phyloP scores from a whole-genome alignment of 345 rosid genomes.

The Balakata baccata region DNA sequence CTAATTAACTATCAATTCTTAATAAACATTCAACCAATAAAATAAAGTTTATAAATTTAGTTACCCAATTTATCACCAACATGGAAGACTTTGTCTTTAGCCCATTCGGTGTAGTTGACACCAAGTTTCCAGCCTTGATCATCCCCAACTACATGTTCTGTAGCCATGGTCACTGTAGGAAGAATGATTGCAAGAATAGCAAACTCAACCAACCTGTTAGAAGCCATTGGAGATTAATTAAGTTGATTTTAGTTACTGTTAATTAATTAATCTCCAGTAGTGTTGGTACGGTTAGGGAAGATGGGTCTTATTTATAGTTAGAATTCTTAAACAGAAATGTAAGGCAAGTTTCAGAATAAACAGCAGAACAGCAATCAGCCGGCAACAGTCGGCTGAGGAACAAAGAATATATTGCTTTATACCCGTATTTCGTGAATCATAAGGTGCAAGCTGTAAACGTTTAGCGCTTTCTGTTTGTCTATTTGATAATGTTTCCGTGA shows the following conservation, averaged over 20 bases:
- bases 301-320: slow-evolving; percentile 17
- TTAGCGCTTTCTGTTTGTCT: too few relatives aligned
- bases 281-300: neutral
- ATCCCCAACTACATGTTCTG: slow-evolving; percentile 34
- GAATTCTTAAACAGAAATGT: too few relatives aligned
- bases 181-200: slow-evolving; percentile 21
- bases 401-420: too few relatives aligned
- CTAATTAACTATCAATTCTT: too few relatives aligned
- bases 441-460: too few relatives aligned
- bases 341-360: too few relatives aligned
- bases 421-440: too few relatives aligned
- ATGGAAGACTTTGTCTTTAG: slow-evolving; percentile 25
- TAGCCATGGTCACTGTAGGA: slow-evolving; percentile 28
- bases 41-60: too few relatives aligned
- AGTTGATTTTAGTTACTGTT: neutral
- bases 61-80: slow-evolving; percentile 39
- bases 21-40: too few relatives aligned
- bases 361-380: neutral
- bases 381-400: neutral
- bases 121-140: slow-evolving; percentile 23
- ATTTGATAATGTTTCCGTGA: too few relatives aligned
- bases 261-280: neutral
- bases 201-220: slow-evolving; percentile 6
- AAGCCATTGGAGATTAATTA: slow-evolving; percentile 24
- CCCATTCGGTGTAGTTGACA: slow-evolving; percentile 35